A percentile compares a stretch with the other conserved stretches of the same genome.
These are phyloP conservation scores for Petrea volubilis DNA, from an alignment of 257 asterid genomes.

Conservation along the genomic window DNA sequence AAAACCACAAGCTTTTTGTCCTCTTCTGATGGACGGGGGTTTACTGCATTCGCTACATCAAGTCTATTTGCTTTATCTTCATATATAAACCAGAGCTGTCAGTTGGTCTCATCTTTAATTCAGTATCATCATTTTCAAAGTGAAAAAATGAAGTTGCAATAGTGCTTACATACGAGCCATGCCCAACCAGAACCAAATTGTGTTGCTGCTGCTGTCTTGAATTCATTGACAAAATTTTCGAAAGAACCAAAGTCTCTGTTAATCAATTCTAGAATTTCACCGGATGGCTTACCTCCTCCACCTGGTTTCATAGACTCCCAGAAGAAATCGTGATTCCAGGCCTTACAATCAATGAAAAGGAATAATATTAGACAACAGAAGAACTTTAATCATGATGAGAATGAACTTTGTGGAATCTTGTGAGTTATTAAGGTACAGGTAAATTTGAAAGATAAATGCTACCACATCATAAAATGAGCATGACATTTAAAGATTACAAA, in stretches of 20 bases:
- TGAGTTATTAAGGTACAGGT: no score
- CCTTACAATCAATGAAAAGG: constrained; percentile 37
- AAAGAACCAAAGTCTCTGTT: constrained; percentile 92
- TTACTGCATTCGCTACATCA: constrained; percentile 72
- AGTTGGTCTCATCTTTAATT: not conserved
- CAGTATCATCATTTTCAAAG: not conserved
- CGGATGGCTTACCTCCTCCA: constrained; percentile 92
- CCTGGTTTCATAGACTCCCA: constrained; percentile 97
- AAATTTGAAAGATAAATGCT: constrained; percentile 4
- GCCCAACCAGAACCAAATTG: constrained; percentile 99
- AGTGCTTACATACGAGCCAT: constrained; percentile 89
- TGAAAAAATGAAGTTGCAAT: not conserved
- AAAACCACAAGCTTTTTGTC: constrained; percentile 86
- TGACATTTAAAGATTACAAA: not conserved
- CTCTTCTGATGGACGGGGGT: constrained; percentile 77
- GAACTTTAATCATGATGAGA: not conserved
- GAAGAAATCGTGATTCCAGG: constrained; percentile 92
- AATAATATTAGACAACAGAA: not conserved
- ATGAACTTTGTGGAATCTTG: not conserved
- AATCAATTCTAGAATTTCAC: constrained; percentile 66
- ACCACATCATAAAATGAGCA: constrained; percentile 1
- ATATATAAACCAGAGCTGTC: constrained; percentile 1
- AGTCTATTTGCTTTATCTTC: constrained; percentile 87
- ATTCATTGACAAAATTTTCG: constrained; percentile 65
- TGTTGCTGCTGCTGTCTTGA: constrained; percentile 86